Percentiles rank a stretch among this genome's conserved stretches.
Evolutionary conservation across 1,139 yeast species (phyloP).

Genomic region (Chernovozyma sophiae-reginae): DNA sequence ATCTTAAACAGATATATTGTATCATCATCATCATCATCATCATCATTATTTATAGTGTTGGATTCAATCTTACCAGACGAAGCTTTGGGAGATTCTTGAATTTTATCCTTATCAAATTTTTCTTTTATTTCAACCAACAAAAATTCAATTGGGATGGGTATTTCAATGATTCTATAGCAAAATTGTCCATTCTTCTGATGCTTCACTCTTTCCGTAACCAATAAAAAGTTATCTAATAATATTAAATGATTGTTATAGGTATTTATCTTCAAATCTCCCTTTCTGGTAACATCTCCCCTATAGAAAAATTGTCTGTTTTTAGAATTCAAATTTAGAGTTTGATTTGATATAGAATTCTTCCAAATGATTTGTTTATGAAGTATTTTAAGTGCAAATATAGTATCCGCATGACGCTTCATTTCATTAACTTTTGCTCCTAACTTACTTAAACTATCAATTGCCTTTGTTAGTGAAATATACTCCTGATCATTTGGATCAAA

Average conservation of each 20-base stretch:
- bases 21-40: constrained; percentile 30
- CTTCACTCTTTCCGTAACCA: constrained; percentile 55
- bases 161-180: constrained; percentile 46
- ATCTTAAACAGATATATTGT: constrained; percentile 35
- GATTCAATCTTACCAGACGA: background rate
- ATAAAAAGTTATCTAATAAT: constrained; percentile 66
- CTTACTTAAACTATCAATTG: constrained; percentile 41
- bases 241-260: constrained; percentile 51
- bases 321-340: constrained; percentile 51
- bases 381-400: constrained; percentile 43
- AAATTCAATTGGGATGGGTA: constrained; percentile 60
- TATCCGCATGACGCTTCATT: constrained; percentile 54
- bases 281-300: constrained; percentile 58
- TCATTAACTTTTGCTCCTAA: constrained; percentile 41
- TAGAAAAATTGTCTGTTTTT: constrained; percentile 53
- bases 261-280: constrained; percentile 59
- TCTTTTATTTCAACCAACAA: constrained; percentile 50
- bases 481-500: constrained; percentile 51
- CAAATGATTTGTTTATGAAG: constrained; percentile 48
- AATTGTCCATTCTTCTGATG: constrained; percentile 18
- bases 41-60: background rate
- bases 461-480: constrained; percentile 47
- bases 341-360: constrained; percentile 35
- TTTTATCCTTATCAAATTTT: constrained; percentile 3
- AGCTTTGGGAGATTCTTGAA: constrained; percentile 3